phyloP scores from a whole-genome alignment of 2,329 filamentous ascomycete genomes.

The Xylaria hypoxylon region DNA sequence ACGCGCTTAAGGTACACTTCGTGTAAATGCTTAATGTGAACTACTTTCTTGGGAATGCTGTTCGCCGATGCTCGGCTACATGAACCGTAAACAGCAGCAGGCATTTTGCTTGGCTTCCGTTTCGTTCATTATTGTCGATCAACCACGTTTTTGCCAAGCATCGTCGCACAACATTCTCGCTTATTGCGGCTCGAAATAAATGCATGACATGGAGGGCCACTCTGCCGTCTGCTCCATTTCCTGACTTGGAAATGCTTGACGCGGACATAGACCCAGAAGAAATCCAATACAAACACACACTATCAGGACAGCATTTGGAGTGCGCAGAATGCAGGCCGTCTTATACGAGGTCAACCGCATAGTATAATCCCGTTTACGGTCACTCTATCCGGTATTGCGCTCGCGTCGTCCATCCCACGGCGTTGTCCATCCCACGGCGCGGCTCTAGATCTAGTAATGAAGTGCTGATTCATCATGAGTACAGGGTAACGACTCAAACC shows the following conservation, averaged over 20 bases:
- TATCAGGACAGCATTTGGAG: slow-evolving; percentile 21
- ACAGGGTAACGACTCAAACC: slow-evolving; percentile 13
- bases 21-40: slow-evolving; percentile 18
- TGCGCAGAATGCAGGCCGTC: slow-evolving; percentile 30
- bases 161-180: slow-evolving; percentile 38
- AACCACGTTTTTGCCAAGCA: slow-evolving; percentile 34
- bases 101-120: slow-evolving; percentile 16
- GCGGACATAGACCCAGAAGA: slow-evolving; percentile 31
- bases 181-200: slow-evolving; percentile 41
- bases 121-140: slow-evolving; percentile 27
- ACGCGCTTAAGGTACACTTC: slow-evolving; percentile 9
- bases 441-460: slow-evolving; percentile 11
- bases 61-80: slow-evolving; percentile 3
- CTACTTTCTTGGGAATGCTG: slow-evolving; percentile 8
- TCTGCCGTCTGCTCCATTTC: slow-evolving; percentile 23
- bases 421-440: slow-evolving; percentile 11
- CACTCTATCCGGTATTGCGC: slow-evolving; percentile 18
- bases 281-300: slow-evolving; percentile 28
- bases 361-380: slow-evolving; percentile 22
- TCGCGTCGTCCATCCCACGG: slow-evolving; percentile 12
- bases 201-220: slow-evolving; percentile 35
- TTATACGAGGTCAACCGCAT: slow-evolving; percentile 35
- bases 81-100: slow-evolving; percentile 6
- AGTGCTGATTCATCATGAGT: slow-evolving; percentile 26
- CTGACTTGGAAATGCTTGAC: slow-evolving; percentile 28